Base-by-base conservation (phyloP, 768 basidiomycete species). In the Leccinellum luteum region DNA sequence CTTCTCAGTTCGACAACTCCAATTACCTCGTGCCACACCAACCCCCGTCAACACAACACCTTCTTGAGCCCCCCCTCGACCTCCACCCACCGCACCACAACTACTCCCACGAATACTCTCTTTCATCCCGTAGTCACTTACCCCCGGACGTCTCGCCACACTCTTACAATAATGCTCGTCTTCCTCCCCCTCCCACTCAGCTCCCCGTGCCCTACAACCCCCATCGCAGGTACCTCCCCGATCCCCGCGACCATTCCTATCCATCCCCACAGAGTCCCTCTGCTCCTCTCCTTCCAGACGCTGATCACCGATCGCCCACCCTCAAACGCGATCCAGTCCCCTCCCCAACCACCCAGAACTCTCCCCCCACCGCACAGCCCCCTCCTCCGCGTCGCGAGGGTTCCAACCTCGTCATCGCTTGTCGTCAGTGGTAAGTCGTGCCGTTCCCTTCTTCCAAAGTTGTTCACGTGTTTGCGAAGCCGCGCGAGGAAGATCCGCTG, bases 401-500 rank as follows among this genome's bases (percentile, higher is more conserved):
- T 75, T 85, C 87, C 12, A 81, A 77, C 64, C 81, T 84, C 67
- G 89, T 92, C 74, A 89, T 92, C 75, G 89, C 90, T 62, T 92
- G 90, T 78, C 85, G 85, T 60, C 88, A 90, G 71, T 92, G 89
- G 89, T 91, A 70, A 68, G 86, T 61, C 59, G 57, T 60, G 50
- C 71, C 76, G 71, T 56, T 50, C 35, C 47, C 68, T 62, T 64
- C 61, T 65, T 64, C 63, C 66, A 60, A 7, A 30, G 54, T 62
- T 52, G 49, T 61, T 72, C 66, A 74, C 70, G 67, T 74, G 60
- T 49, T n/a, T 68, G 62, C 66, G 69, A 76, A 92, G 90, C 73
- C 90, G 90, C 64, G 81, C 84, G 60, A 83, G 90, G 71, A 92
- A 92, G 80, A 91, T 92, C 66, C 85, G 87, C 58, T 92, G 90